Conservation (phyloP, 2,329 filamentous ascomycete species). For the Fusarium circinatum region DNA sequence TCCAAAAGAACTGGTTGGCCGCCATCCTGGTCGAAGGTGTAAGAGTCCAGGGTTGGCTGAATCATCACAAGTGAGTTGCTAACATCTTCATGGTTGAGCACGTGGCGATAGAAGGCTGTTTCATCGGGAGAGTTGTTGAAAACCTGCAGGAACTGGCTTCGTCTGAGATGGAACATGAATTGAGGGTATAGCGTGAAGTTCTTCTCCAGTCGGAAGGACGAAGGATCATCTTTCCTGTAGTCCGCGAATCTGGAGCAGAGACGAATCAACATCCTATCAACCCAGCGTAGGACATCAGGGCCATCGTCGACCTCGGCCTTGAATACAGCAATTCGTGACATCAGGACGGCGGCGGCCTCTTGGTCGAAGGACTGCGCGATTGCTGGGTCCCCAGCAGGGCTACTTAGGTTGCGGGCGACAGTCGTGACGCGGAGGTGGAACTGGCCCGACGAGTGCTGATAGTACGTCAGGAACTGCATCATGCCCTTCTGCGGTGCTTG, state of each 20-base stretch:
- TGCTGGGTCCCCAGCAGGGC: slow-evolving; percentile 91
- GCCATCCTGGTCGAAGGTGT: slow-evolving; percentile 95
- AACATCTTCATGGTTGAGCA: slow-evolving; percentile 96
- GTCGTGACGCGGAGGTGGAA: slow-evolving; percentile 97
- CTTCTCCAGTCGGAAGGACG: slow-evolving; percentile 96
- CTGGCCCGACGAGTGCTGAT: slow-evolving; percentile 95
- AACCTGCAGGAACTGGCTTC: slow-evolving; percentile 97
- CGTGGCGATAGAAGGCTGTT: slow-evolving; percentile 98
- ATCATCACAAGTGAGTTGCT: slow-evolving; percentile 99
- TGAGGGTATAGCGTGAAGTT: slow-evolving; percentile 99
- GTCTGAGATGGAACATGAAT: slow-evolving; percentile 98
- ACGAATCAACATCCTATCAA: slow-evolving; percentile 97
- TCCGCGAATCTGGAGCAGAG: slow-evolving; percentile 97
- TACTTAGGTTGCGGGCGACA: slow-evolving; percentile 88
- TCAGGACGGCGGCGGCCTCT: slow-evolving; percentile 95
- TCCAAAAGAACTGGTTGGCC: slow-evolving; percentile 94
- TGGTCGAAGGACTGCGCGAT: slow-evolving; percentile 98
- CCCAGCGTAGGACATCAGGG: slow-evolving; percentile 97
- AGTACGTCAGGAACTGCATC: slow-evolving; percentile 98
- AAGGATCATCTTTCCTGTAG: slow-evolving; percentile 97
- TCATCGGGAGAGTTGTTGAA: slow-evolving; percentile 99
- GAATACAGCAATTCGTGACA: slow-evolving; percentile 99
- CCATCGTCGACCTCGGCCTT: slow-evolving; percentile 99
- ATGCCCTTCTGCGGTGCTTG: slow-evolving; percentile 91
- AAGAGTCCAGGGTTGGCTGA: slow-evolving; percentile 95